phyloP scores from a whole-genome alignment of 2,329 filamentous ascomycete species.

The Scedosporium apiospermum region DNA sequence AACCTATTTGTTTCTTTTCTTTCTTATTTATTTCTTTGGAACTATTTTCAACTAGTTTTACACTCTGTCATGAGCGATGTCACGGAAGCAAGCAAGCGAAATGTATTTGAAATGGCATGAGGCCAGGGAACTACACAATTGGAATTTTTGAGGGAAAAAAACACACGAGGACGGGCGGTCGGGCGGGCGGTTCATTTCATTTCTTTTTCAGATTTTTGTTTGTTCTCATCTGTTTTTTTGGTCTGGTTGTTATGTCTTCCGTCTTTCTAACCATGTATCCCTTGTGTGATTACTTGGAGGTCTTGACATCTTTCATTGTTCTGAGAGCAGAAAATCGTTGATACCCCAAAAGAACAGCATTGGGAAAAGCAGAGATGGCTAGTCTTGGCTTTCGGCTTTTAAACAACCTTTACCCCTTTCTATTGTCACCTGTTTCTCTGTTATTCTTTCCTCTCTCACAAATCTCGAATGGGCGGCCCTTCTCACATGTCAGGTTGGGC shows the following conservation, averaged over 20 bases:
- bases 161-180: too few species aligned
- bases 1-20: conserved; percentile 12
- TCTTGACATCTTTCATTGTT: conserved; percentile 11
- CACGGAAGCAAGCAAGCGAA: not conserved
- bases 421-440: not conserved
- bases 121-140: not conserved
- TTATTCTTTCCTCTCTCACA: not conserved
- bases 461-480: not conserved
- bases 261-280: conserved; percentile 12
- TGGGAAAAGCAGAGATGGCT: conserved; percentile 1
- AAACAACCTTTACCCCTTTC: not conserved
- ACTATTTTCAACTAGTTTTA: conserved; percentile 12
- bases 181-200: conserved; percentile 1
- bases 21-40: conserved; percentile 15
- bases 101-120: not conserved
- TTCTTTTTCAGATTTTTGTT: conserved; percentile 14
- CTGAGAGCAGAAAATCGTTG: conserved; percentile 21
- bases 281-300: conserved; percentile 7
- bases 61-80: conserved; percentile 1
- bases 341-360: conserved; percentile 24
- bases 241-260: conserved; percentile 12
- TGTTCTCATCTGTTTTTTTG: conserved; percentile 16
- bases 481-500: not conserved
- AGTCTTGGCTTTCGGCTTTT: not conserved
- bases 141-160: not conserved